Conservation (phyloP, 2,329 filamentous ascomycete species). For the Colletotrichum brevisporum region DNA sequence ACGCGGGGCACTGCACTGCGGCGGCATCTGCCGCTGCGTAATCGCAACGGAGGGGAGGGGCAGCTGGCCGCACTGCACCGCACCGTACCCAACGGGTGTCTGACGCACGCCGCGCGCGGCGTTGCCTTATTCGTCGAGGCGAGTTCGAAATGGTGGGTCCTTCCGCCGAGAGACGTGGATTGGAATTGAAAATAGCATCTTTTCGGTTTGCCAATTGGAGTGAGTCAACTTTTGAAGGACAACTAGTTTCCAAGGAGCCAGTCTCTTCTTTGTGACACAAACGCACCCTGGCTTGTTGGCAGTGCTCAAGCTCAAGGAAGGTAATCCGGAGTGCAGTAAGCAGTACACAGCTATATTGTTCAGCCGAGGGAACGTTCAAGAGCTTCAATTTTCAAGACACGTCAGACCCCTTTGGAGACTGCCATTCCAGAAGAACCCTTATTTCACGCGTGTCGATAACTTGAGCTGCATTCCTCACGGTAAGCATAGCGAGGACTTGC, state of each 20-base stretch:
- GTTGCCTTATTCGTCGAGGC: conserved; percentile 29
- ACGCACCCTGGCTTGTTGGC: too few relatives aligned
- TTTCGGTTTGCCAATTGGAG: neutral
- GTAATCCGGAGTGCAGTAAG: too few relatives aligned
- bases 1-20: conserved; percentile 40
- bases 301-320: too few relatives aligned
- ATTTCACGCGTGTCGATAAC: neutral
- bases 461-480: neutral
- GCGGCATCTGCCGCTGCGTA: conserved; percentile 28
- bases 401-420: neutral
- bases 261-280: too few relatives aligned
- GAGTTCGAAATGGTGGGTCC: conserved; percentile 12
- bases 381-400: too few relatives aligned
- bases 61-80: neutral
- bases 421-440: too few relatives aligned
- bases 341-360: too few relatives aligned
- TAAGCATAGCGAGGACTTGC: neutral
- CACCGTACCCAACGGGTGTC: conserved; percentile 1
- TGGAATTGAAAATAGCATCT: conserved; percentile 7
- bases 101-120: conserved; percentile 29
- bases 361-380: too few relatives aligned
- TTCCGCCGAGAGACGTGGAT: neutral
- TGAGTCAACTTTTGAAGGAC: too few relatives aligned
- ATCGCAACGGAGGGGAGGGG: conserved; percentile 28
- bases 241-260: too few relatives aligned